Conservation (phyloP, 345 rosid genomes). For the Dimocarpus longan region DNA sequence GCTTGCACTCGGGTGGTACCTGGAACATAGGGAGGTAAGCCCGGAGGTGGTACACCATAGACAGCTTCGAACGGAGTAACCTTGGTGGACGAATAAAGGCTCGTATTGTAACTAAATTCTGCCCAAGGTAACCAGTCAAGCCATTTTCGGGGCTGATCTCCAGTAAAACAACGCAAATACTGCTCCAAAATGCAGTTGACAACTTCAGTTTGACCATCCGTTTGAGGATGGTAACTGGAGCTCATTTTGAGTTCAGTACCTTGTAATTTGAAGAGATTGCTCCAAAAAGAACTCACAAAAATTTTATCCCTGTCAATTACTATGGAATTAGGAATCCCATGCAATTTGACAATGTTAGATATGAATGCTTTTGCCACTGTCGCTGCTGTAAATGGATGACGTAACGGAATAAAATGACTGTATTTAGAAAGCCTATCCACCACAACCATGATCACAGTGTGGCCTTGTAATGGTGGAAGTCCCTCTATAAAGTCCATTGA, state of each 20-base stretch:
- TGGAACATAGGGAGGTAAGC: neutral
- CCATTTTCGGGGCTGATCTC: neutral
- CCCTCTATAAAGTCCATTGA: neutral
- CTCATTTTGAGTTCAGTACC: neutral
- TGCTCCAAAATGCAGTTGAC: neutral
- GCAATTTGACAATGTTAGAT: neutral
- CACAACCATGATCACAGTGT: neutral
- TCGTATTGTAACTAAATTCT: neutral
- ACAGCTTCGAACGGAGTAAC: neutral
- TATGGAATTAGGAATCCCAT: neutral
- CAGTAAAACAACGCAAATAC: neutral
- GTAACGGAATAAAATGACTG: neutral
- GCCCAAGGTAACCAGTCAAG: neutral
- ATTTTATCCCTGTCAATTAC: neutral
- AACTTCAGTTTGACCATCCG: neutral
- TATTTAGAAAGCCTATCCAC: neutral
- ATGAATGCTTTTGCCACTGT: neutral
- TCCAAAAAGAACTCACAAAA: neutral
- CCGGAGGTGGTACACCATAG: neutral
- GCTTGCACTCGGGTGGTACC: neutral
- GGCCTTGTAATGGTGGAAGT: neutral
- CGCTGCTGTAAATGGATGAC: neutral
- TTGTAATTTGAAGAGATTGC: neutral
- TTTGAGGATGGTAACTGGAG: neutral
- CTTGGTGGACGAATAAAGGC: neutral